Base-by-base conservation (phyloP, 768 basidiomycete species). In the Xanthoconium purpureum region DNA sequence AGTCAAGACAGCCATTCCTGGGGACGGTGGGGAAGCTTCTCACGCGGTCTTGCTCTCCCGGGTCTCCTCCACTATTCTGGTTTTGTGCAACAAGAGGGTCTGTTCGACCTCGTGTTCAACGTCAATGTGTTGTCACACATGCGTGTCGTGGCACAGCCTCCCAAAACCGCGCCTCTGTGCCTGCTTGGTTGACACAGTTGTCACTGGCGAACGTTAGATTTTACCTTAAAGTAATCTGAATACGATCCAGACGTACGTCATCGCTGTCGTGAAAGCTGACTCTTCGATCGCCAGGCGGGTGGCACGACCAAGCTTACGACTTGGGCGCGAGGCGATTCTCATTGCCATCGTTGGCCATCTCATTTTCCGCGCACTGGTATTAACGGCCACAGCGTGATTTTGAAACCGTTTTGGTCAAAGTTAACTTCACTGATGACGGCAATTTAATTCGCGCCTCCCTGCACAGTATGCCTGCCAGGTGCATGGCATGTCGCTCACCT, bases 241-340 rank as follows among this genome's bases (percentile, higher is more conserved):
- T 35, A 37, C 47, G 52, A 54, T 48, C 55, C 39, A 29, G 39
- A 29, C 52, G 70, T 71, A 70, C 66, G 71, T 71, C 71, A 71
- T 56, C n/a, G 33, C 60, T 65, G 42, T 59, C 58, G 52, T 55
- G 53, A 52, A 55, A 11, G 47, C 36, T 56, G 52, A 40, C 57
- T 39, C 56, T n/a, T 56, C 45, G 44, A 43, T 59, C 57, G 47
- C 37, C 47, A 44, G 42, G 53, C 24, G 46, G 53, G 51, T 47
- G 40, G 46, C 47, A 48, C 56, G 48, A 55, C 47, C 42, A n/a
- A 43, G 40, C 24, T 58, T 60, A 60, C 52, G 64, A 60, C 48
- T 56, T 45, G 47, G 54, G 57, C 59, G 61, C 52, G 57, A 58
- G 57, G 58, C 54, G 5, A 30, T 55, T 63, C 50, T 66, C 58